A percentile compares a stretch with the other conserved stretches of the same genome.
These are phyloP conservation scores for Diplodia sapinea DNA, from an alignment of 2,329 filamentous ascomycete genomes.

Conservation along the genomic window DNA sequence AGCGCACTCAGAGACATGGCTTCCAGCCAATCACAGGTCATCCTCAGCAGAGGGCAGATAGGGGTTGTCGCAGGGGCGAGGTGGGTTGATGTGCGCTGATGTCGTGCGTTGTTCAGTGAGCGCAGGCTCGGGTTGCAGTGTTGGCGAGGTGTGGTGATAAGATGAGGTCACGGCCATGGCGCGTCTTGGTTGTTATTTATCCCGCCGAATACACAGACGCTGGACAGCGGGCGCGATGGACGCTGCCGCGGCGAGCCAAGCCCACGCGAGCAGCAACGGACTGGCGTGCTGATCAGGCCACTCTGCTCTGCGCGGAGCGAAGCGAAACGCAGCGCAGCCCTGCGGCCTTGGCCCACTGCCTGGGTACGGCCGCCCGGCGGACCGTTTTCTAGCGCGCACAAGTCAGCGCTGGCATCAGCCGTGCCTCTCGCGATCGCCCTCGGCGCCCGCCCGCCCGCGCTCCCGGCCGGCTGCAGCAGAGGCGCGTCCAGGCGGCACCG, in stretches of 20 bases:
- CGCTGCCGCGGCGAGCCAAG: conserved; percentile 8
- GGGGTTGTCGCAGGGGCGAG: conserved; percentile 1
- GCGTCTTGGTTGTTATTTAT: conserved; percentile 30
- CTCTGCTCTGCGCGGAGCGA: conserved; percentile 7
- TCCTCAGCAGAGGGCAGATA: conserved; percentile 6
- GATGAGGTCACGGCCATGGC: conserved; percentile 31
- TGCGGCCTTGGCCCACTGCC: conserved; percentile 1
- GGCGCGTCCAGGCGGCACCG: conserved; percentile 6
- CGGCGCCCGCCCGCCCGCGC: conserved; percentile 14
- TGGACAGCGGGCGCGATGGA: conserved; percentile 3
- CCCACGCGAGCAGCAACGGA: neutral
- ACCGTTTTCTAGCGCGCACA: conserved; percentile 21
- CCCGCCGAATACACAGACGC: neutral
- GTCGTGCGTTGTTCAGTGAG: conserved; percentile 11
- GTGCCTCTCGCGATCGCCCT: conserved; percentile 27
- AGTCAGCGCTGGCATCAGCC: conserved; percentile 16
- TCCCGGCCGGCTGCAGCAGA: neutral
- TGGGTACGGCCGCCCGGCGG: neutral
- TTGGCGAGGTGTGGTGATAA: conserved; percentile 23
- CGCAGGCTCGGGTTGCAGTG: conserved; percentile 1
- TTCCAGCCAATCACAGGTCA: conserved; percentile 31
- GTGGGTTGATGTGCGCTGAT: conserved; percentile 26
- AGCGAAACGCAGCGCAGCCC: conserved; percentile 24
- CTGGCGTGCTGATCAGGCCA: conserved; percentile 32
- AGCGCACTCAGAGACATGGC: conserved; percentile 30